Percentiles rank a stretch among this genome's conserved stretches.
Evolutionary conservation across 805 yeast genomes (phyloP).

Genomic region (Pichia exigua): DNA sequence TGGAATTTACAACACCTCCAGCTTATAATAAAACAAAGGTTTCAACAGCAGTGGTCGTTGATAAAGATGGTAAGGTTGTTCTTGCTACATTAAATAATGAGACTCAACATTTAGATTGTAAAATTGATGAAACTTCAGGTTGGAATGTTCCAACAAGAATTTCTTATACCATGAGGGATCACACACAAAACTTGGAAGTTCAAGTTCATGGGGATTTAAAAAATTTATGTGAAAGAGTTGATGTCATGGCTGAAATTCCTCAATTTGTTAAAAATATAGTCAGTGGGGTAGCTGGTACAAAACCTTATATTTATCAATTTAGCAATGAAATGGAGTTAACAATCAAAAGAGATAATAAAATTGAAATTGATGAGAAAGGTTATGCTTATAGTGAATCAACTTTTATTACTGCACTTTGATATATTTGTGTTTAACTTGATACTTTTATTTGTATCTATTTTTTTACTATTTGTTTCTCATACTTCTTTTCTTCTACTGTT

Average conservation of each 20-base stretch:
- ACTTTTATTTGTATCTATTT: neutral
- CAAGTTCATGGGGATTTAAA: slow-evolving; percentile 52
- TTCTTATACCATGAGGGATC: slow-evolving; percentile 42
- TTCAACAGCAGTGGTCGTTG: slow-evolving; percentile 66
- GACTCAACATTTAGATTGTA: slow-evolving; percentile 48
- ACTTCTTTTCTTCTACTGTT: neutral
- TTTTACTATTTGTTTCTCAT: neutral
- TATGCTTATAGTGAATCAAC: slow-evolving; percentile 73
- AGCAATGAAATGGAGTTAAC: slow-evolving; percentile 47
- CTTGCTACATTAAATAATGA: slow-evolving; percentile 60
- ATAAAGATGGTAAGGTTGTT: slow-evolving; percentile 51
- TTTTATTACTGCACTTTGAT: slow-evolving; percentile 43
- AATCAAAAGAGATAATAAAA: slow-evolving; percentile 32
- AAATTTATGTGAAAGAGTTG: slow-evolving; percentile 77
- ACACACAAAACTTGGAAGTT: slow-evolving; percentile 35
- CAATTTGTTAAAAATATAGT: slow-evolving; percentile 88
- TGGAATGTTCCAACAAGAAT: slow-evolving; percentile 83
- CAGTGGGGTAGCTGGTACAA: slow-evolving; percentile 90
- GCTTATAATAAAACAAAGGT: slow-evolving; percentile 82
- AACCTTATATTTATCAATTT: slow-evolving; percentile 94
- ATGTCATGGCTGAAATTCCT: slow-evolving; percentile 96
- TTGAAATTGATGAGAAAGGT: slow-evolving; percentile 46
- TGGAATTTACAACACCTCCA: slow-evolving; percentile 94
- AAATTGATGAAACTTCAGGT: slow-evolving; percentile 71
- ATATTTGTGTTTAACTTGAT: neutral